Percentiles rank a stretch among this genome's conserved stretches.
Evolutionary conservation across 1,284 basidiomycete genomes (phyloP).

Genomic region (Ceratobasidium sp.): DNA sequence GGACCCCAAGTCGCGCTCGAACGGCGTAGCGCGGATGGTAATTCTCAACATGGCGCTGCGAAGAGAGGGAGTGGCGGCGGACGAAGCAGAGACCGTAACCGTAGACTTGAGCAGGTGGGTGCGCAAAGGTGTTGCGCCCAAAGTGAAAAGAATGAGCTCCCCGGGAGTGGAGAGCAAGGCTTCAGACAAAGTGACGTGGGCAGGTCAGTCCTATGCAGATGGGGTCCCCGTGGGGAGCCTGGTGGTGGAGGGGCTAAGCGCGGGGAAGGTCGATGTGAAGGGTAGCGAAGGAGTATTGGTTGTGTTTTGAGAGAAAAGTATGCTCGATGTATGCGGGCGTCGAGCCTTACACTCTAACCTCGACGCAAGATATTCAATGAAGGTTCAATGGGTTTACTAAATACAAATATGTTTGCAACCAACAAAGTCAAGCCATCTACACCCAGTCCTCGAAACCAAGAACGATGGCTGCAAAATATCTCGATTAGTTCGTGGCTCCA

Average conservation of each 20-base stretch:
- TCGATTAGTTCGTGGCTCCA: conserved; percentile 7
- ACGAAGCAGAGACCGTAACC: conserved; percentile 48
- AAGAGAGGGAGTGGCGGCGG: conserved; percentile 50
- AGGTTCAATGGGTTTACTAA: conserved; percentile 42
- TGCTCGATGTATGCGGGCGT: conserved; percentile 17
- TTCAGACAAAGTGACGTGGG: conserved; percentile 55
- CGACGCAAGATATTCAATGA: too few relatives aligned
- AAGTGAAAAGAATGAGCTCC: conserved; percentile 56
- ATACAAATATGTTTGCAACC: conserved; percentile 25
- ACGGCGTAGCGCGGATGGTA: conserved; percentile 52
- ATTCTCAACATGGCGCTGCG: conserved; percentile 57
- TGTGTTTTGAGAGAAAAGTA: conserved; percentile 3
- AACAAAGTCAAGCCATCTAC: conserved; percentile 11
- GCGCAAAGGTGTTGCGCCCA: conserved; percentile 44
- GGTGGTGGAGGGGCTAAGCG: conserved; percentile 52
- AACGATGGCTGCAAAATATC: conserved; percentile 61
- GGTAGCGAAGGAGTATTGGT: conserved; percentile 58
- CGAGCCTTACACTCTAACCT: not conserved
- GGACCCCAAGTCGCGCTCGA: conserved; percentile 52
- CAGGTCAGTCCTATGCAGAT: conserved; percentile 57
- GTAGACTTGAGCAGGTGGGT: conserved; percentile 54
- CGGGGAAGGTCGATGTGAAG: conserved; percentile 52
- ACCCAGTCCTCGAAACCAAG: conserved; percentile 78
- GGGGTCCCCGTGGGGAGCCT: conserved; percentile 55
- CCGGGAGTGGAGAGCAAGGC: conserved; percentile 57